Conservation (phyloP, 2,329 filamentous ascomycete species). For the Ascomycota sp. region DNA sequence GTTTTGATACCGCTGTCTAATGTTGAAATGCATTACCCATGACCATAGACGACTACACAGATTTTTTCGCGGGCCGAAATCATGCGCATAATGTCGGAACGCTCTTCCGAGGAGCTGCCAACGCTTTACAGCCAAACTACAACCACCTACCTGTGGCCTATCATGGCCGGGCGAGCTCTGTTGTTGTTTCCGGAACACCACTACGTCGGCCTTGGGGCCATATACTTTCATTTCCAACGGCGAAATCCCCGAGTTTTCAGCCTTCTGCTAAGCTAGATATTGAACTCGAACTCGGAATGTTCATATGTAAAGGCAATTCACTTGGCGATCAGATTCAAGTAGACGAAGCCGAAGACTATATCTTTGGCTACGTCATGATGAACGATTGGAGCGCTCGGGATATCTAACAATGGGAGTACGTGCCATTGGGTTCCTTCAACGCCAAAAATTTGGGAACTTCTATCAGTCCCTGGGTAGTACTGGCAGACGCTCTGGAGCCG, state of each 20-base stretch:
- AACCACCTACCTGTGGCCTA: conserved; percentile 64
- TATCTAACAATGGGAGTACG: conserved; percentile 41
- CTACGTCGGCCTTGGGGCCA: conserved; percentile 57
- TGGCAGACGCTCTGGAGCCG: conserved; percentile 31
- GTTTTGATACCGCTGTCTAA: conserved; percentile 16
- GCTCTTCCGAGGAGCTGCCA: conserved; percentile 52
- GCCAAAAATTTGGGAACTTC: conserved; percentile 39
- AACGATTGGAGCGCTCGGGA: conserved; percentile 47
- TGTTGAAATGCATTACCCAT: conserved; percentile 54
- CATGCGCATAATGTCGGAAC: conserved; percentile 53
- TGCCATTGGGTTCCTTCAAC: conserved; percentile 40
- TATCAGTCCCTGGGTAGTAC: conserved; percentile 43
- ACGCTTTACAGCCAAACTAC: conserved; percentile 69
- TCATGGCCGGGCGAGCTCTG: conserved; percentile 56
- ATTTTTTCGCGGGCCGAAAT: conserved; percentile 65
- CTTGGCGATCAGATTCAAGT: conserved; percentile 47
- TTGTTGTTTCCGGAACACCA: conserved; percentile 54
- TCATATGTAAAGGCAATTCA: conserved; percentile 44
- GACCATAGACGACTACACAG: conserved; percentile 63
- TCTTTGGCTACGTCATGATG: conserved; percentile 49
- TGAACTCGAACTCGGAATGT: conserved; percentile 61
- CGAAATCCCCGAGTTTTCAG: conserved; percentile 10
- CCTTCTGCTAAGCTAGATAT: conserved; percentile 36
- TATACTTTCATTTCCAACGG: conserved; percentile 44
- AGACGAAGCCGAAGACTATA: conserved; percentile 41